Percentiles rank a stretch among this genome's conserved stretches.
phyloP scores from a whole-genome alignment of 2,329 filamentous ascomycete species.

The Talaromyces sp. region DNA sequence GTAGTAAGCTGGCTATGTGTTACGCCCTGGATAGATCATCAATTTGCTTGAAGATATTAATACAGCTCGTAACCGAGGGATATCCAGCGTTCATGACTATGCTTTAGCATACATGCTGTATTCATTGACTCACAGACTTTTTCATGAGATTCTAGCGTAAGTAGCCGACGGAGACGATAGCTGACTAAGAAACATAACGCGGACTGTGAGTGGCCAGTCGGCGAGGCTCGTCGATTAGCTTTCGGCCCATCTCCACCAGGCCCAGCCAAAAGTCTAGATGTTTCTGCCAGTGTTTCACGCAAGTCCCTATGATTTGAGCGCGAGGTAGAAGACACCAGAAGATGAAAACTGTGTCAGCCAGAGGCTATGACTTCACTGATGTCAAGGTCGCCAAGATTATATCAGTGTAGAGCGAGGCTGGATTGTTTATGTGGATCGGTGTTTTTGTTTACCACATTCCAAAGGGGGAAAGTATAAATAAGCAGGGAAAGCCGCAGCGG shows the following conservation, averaged over 20 bases:
- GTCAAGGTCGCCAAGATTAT: background rate
- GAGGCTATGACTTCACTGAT: background rate
- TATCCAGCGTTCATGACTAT: too few species aligned
- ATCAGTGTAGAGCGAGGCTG: background rate
- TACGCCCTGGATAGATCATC: background rate
- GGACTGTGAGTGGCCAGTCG: background rate
- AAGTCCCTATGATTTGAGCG: background rate
- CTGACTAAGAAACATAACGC: background rate
- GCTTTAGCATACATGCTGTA: background rate
- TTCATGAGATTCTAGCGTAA: background rate
- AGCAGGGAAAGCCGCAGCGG: background rate
- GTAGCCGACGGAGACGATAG: background rate
- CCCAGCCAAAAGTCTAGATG: constrained; percentile 10
- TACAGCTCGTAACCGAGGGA: background rate
- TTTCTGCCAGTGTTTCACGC: background rate
- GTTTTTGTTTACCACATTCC: constrained; percentile 4
- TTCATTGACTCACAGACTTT: background rate
- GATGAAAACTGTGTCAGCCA: background rate
- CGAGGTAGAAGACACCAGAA: background rate
- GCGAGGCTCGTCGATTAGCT: constrained; percentile 16
- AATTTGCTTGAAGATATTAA: background rate
- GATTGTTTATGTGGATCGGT: background rate
- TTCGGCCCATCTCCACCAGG: constrained; percentile 13
- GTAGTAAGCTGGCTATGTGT: too few species aligned
- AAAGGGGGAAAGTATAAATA: constrained; percentile 8